Base-by-base conservation (phyloP, 768 basidiomycete genomes). In the Leucosporidium scottii region DNA sequence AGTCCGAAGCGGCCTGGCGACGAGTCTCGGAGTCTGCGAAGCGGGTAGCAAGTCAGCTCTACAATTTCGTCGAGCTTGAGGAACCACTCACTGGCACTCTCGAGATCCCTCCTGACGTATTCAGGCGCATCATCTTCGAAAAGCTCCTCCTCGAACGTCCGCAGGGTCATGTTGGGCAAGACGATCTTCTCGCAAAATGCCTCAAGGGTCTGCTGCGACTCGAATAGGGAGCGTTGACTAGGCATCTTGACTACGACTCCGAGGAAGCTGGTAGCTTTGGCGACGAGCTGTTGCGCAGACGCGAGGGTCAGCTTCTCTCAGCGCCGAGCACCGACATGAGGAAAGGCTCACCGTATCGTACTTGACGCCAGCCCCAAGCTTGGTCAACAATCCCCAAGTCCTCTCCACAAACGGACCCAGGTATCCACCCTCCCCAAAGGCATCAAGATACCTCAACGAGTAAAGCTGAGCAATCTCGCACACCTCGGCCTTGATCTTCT, bases 81-180 rank as follows among this genome's bases (percentile, higher is more conserved):
- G 21, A 6, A 23, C 77, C 82, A 78, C 65, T 88, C 79, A 64
- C 86, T 64, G 82, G 83, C 74, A 13, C 84, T 80, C 20, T 92
- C 83, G 31, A 94, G 81, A 74, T 94, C 92, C 51, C 90, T 83
- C 27, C 91, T 87, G 73, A 97, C 90, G 77, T 88, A 98, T 76
- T 98, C 94, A 49, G 94, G 84, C 0, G 96, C 93, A 72, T 96
- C 93, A 68, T 98, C 96, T 78, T 96, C 93, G 75, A 99, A 98
- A 77, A 92, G 87, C 74, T 99, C 96, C 59, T 90, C 83, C 64
- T 97, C 93, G 72, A 91, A 89, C 49, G 89, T 82, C 68, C 93
- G 84, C 20, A 98, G 82, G 20, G 84, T 81, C 66, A 96, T 90
- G 74, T 96, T 97, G n/a, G 94, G 93, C 31, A 98, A 83, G 30